Percentiles rank a stretch among this genome's conserved stretches.
These are phyloP conservation scores for Talaromyces ruber DNA, from an alignment of 495 filamentous ascomycete species.

Conservation along the genomic window DNA sequence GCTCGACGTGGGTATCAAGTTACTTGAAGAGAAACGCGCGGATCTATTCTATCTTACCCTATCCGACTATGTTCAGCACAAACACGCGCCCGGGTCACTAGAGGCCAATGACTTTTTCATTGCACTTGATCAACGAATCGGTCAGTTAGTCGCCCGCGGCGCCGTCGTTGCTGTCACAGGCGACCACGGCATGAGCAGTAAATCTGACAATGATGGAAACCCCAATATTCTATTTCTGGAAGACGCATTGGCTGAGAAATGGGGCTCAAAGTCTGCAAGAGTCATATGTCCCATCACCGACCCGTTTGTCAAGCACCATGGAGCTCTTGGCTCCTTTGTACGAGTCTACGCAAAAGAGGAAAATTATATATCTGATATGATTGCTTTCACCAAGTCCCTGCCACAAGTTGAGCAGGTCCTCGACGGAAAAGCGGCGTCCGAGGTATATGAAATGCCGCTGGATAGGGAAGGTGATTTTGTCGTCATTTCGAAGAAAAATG, in stretches of 20 bases:
- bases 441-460: conserved; percentile 13
- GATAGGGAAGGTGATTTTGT: conserved; percentile 20
- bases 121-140: conserved; percentile 13
- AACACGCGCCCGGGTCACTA: conserved; percentile 14
- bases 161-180: conserved; percentile 15
- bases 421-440: conserved; percentile 11
- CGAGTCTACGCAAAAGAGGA: conserved; percentile 12
- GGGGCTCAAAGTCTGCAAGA: conserved; percentile 7
- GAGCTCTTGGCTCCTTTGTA: conserved; percentile 17
- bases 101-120: conserved; percentile 17
- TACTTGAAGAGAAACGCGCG: conserved; percentile 14
- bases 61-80: conserved; percentile 22
- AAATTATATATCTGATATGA: not conserved
- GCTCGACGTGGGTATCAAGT: conserved; percentile 18
- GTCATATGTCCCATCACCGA: conserved; percentile 22
- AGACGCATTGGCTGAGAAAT: conserved; percentile 12
- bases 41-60: conserved; percentile 20
- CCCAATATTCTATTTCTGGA: conserved; percentile 20
- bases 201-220: conserved; percentile 11
- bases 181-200: conserved; percentile 21
- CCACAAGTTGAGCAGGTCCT: conserved; percentile 15
- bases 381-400: not conserved
- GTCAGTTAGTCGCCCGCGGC: conserved; percentile 9
- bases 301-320: conserved; percentile 19
- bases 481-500: conserved; percentile 13